Base-by-base conservation (phyloP, 2,329 filamentous ascomycete species). In the Phaeoacremonium minimum region DNA sequence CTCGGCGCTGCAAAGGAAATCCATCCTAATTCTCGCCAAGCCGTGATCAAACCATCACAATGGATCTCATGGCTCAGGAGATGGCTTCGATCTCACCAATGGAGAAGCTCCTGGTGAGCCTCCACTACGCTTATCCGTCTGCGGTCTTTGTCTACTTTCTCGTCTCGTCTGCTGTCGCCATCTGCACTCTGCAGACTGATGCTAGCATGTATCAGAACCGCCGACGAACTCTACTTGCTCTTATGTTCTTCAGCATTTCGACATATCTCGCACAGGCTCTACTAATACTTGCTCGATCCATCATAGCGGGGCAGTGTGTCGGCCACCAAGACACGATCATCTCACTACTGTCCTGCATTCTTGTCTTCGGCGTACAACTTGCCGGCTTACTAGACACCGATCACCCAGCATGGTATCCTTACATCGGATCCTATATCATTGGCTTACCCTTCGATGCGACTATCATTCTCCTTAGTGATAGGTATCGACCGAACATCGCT, bases 331-430 rank as follows among this genome's bases (percentile, higher is more conserved):
- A 75, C 46, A 57, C 64, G 28, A 63, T 71, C 42, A 70, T 86
- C 36, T 75, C 78, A 36, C 61, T 75, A 26, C 58, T 85, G 17
- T 75, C 80, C 2, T 83, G 77, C 37, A 65, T 80, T 31, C 58
- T 86, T 18, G 66, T 78, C n/a, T 87, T 82, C 55, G 72, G 76
- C 4, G 69, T 81, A 12, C 67, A 83, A 46, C 61, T 79, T 40
- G 66, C 73, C 28, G 68, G 67, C 15, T 64, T 85, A 12, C 59
- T 66, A 3, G 72, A 77, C 35, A 61, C 64, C 14, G 52, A 64
- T 18, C 63, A 67, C 35, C 66, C 70, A 3, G 66, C 77, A 8
- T 82, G 78, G 69, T 78, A 81, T 46, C 78, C 81, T 0, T 80
- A 78, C 43, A 73, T 75, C 44, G 80, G 78, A 14, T 75, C 76